Evolutionary conservation across 2,329 filamentous ascomycete species (phyloP).

Genomic region (Rhynchosporium secalis): DNA sequence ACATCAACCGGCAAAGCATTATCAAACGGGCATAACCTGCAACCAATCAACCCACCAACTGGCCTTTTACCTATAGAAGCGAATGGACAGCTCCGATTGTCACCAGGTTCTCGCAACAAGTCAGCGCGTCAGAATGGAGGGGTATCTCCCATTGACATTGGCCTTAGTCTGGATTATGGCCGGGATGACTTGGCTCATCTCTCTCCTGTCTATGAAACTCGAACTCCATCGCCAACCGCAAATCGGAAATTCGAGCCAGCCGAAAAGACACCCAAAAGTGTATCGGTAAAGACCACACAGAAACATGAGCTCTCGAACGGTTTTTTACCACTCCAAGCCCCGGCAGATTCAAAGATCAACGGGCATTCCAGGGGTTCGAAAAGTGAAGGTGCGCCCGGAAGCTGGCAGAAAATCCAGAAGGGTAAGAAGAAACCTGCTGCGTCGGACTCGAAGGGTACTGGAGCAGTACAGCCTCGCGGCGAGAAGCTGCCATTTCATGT

Average conservation of each 20-base stretch:
- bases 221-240: conserved; percentile 68
- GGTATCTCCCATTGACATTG: conserved; percentile 39
- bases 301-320: conserved; percentile 44
- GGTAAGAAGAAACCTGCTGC: conserved; percentile 50
- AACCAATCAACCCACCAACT: conserved; percentile 23
- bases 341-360: conserved; percentile 44
- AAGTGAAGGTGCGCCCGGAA: conserved; percentile 51
- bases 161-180: conserved; percentile 30
- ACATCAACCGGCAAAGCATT: conserved; percentile 9
- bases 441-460: conserved; percentile 49
- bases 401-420: conserved; percentile 62
- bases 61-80: conserved; percentile 27
- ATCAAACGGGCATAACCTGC: conserved; percentile 19
- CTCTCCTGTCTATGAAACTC: conserved; percentile 73
- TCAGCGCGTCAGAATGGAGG: conserved; percentile 35
- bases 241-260: conserved; percentile 53
- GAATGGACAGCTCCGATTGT: conserved; percentile 31
- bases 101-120: conserved; percentile 34
- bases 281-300: background rate
- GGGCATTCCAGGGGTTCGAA: conserved; percentile 56
- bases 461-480: conserved; percentile 45
- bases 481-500: conserved; percentile 60
- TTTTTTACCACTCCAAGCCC: conserved; percentile 27
- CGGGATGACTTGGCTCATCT: conserved; percentile 47
- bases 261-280: conserved; percentile 10